phyloP scores from a whole-genome alignment of 1,284 basidiomycete species.

The Cystobasidiaceae sp. region DNA sequence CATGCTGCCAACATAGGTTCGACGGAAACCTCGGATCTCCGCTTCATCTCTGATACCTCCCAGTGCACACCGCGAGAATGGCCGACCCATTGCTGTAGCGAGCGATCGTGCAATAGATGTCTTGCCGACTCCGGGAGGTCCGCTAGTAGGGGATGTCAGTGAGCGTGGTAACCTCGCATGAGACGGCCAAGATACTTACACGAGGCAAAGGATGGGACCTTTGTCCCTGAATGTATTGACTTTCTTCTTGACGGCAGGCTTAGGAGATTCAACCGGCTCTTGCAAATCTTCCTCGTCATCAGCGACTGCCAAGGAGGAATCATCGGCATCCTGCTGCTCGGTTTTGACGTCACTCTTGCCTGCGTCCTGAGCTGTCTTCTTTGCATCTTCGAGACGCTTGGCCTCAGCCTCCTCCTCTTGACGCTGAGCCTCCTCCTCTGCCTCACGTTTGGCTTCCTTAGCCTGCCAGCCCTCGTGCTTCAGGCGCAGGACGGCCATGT shows the following conservation, averaged over 20 bases:
- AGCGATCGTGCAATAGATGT: slow-evolving; percentile 59
- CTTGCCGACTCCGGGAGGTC: slow-evolving; percentile 77
- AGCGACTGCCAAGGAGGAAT: not conserved
- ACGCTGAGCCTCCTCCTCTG: not conserved
- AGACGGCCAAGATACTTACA: slow-evolving; percentile 34
- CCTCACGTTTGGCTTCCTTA: slow-evolving; percentile 18
- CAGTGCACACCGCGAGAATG: slow-evolving; percentile 34
- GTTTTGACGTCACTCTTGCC: not conserved
- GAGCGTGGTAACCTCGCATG: not conserved
- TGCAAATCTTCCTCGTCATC: not conserved
- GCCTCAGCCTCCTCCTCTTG: slow-evolving; percentile 33
- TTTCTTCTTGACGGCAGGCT: not conserved
- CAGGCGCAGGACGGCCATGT: slow-evolving; percentile 49
- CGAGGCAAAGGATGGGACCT: slow-evolving; percentile 74
- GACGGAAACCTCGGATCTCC: slow-evolving; percentile 48
- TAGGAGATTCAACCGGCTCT: not conserved
- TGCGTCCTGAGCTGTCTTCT: not conserved
- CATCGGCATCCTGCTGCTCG: not conserved
- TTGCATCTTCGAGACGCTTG: too few species aligned
- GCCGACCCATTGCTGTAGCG: slow-evolving; percentile 12
- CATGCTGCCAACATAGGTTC: slow-evolving; percentile 47
- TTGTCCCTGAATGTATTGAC: slow-evolving; percentile 47
- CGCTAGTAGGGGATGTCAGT: slow-evolving; percentile 50
- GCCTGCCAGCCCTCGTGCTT: slow-evolving; percentile 42
- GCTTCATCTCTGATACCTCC: slow-evolving; percentile 51